A percentile compares a stretch with the other conserved stretches of the same genome.
phyloP scores from a whole-genome alignment of 352 stramenopile genomes.

The Phytopythium cucurbitacearum region DNA sequence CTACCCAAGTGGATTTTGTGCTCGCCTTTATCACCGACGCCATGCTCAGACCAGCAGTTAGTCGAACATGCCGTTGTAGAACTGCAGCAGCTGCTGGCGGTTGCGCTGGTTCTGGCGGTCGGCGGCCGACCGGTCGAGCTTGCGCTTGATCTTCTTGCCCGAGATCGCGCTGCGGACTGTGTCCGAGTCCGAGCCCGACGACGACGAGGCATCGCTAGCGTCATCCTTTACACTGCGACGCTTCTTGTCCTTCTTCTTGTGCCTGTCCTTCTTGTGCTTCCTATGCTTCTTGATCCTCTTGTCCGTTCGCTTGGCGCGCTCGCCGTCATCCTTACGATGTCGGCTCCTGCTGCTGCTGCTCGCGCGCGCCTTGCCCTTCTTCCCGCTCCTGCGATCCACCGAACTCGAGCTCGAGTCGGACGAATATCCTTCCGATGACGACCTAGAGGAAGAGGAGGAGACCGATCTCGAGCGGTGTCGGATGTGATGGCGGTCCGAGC shows the following conservation, averaged over 20 bases:
- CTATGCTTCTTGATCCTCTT: slow-evolving; percentile 32
- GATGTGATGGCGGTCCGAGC: too few species aligned
- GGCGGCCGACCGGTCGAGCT: slow-evolving; percentile 46
- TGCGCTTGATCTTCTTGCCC: slow-evolving; percentile 86
- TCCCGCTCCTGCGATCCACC: too few species aligned
- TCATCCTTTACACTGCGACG: slow-evolving; percentile 16
- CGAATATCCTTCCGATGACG: slow-evolving; percentile 12
- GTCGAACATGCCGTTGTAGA: slow-evolving; percentile 88
- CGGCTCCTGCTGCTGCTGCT: slow-evolving; percentile 20
- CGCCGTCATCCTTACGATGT: slow-evolving; percentile 26
- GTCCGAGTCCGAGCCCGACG: slow-evolving; percentile 51
- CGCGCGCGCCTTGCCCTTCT: slow-evolving; percentile 7
- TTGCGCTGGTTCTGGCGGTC: slow-evolving; percentile 71
- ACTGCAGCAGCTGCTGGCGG: slow-evolving; percentile 75
- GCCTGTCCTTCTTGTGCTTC: slow-evolving; percentile 19
- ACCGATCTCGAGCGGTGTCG: slow-evolving; percentile 4
- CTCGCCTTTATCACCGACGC: neutral
- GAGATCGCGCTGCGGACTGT: slow-evolving; percentile 78
- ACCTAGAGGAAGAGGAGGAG: slow-evolving; percentile 11
- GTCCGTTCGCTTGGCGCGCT: slow-evolving; percentile 22
- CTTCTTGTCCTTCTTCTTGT: slow-evolving; percentile 39
- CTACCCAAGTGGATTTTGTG: neutral
- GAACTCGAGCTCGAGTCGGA: slow-evolving; percentile 17
- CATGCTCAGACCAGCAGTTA: slow-evolving; percentile 9
- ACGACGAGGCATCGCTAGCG: slow-evolving; percentile 22